These are phyloP conservation scores for Misopates orontium DNA, from an alignment of 257 asterid species.

Conservation along the genomic window DNA sequence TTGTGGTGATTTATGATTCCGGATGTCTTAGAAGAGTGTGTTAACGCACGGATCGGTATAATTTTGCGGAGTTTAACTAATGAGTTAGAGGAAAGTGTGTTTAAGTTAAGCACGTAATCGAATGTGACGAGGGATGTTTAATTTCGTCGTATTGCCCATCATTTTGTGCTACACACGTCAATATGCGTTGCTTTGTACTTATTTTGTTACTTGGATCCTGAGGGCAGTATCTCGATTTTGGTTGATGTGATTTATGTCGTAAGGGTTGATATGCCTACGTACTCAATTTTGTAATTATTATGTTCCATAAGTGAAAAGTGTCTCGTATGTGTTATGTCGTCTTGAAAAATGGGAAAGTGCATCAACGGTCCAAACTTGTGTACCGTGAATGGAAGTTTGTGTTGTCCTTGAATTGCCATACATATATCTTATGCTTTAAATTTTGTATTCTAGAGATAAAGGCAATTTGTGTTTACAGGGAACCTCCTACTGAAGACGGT, in stretches of 20 bases:
- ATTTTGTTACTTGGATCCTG: not conserved
- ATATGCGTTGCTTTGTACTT: not conserved
- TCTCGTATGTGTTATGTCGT: conserved; percentile 16
- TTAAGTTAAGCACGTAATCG: not conserved
- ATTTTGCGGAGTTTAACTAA: too few relatives aligned
- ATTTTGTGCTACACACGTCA: conserved; percentile 5
- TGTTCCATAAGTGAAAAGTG: not conserved
- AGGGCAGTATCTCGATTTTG: conserved; percentile 7
- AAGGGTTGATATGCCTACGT: not conserved
- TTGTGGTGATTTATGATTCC: too few relatives aligned
- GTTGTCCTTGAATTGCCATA: not conserved
- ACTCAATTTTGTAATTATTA: not conserved
- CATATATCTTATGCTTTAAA: not conserved
- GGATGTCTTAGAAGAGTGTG: too few relatives aligned
- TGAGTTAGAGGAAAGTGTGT: not conserved
- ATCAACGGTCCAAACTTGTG: not conserved
- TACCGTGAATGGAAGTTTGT: conserved; percentile 6
- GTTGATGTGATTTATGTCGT: not conserved
- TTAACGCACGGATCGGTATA: too few relatives aligned
- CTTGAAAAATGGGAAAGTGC: conserved; percentile 9
- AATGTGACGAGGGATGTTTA: too few relatives aligned
- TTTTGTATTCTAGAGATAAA: not conserved
- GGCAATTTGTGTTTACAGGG: conserved; percentile 26
- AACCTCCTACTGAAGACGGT: conserved; percentile 19
- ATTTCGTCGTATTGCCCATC: too few relatives aligned